phyloP scores from a whole-genome alignment of 2,329 filamentous ascomycete species.

The Tolypocladium endophyticum region DNA sequence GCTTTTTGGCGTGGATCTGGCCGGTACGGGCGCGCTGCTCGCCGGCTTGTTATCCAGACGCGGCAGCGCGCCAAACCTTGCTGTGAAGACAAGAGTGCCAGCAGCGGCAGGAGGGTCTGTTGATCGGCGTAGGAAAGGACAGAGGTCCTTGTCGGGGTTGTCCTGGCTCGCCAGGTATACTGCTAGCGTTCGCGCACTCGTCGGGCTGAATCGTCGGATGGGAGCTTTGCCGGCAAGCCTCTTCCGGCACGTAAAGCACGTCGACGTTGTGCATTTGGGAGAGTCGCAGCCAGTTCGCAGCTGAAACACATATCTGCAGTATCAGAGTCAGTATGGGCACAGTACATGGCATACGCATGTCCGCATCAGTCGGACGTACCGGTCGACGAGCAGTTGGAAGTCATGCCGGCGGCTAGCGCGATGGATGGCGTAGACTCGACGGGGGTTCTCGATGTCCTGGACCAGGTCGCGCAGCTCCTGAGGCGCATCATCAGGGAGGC shows the following conservation, averaged over 20 bases:
- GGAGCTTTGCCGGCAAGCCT: slow-evolving; percentile 56
- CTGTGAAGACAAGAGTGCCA: slow-evolving; percentile 35
- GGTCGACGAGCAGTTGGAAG: slow-evolving; percentile 58
- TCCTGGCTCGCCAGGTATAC: slow-evolving; percentile 73
- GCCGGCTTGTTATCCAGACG: background rate
- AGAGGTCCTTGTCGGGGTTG: slow-evolving; percentile 61
- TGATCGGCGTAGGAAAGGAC: slow-evolving; percentile 36
- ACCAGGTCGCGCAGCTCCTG: slow-evolving; percentile 43
- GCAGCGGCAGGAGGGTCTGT: slow-evolving; percentile 33
- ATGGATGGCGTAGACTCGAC: slow-evolving; percentile 49
- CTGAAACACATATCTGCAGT: slow-evolving; percentile 62
- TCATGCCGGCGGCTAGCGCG: slow-evolving; percentile 49
- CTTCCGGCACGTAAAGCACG: slow-evolving; percentile 70
- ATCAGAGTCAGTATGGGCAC: background rate
- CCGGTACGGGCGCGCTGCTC: background rate
- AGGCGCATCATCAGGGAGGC: slow-evolving; percentile 50
- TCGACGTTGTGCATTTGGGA: slow-evolving; percentile 58
- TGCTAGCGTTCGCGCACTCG: slow-evolving; percentile 73
- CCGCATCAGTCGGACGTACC: slow-evolving; percentile 29
- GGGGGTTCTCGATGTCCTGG: slow-evolving; percentile 50
- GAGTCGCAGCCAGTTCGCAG: slow-evolving; percentile 72
- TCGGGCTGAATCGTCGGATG: slow-evolving; percentile 66
- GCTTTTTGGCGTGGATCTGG: background rate
- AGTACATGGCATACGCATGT: background rate
- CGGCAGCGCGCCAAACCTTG: slow-evolving; percentile 10